Conservation (phyloP, 176 grass and related monocot species). For the Thalia dealbata region DNA sequence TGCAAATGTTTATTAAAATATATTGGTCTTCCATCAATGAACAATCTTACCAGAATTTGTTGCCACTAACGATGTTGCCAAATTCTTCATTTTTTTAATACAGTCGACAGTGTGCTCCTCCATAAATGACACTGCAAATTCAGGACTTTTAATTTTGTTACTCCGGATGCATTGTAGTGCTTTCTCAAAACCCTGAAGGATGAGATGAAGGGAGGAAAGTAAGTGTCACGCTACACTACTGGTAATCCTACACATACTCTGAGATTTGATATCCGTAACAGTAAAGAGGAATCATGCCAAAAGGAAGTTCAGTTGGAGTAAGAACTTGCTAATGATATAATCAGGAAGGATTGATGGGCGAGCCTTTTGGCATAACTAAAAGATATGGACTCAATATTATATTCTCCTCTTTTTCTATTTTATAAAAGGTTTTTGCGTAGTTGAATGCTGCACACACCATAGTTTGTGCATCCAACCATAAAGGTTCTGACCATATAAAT, state of each 20-base stretch:
- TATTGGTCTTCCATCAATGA: not conserved
- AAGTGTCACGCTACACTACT: not conserved
- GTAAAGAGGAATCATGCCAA: not conserved
- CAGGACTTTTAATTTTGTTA: slow-evolving; percentile 1
- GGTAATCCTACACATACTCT: not conserved
- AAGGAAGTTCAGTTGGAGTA: too few relatives aligned
- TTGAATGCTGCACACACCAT: not conserved
- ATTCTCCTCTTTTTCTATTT: too few relatives aligned
- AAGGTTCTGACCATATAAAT: not conserved
- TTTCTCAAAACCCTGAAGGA: slow-evolving; percentile 49
- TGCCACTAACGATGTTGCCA: slow-evolving; percentile 55
- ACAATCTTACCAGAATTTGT: slow-evolving; percentile 44
- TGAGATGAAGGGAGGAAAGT: not conserved
- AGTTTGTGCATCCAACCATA: too few relatives aligned
- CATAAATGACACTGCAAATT: slow-evolving; percentile 8
- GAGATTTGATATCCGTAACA: not conserved
- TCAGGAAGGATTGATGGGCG: too few relatives aligned
- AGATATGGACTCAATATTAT: too few relatives aligned
- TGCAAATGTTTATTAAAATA: not conserved
- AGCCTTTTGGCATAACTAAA: too few relatives aligned
- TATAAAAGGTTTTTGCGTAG: too few relatives aligned
- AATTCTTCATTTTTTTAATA: slow-evolving; percentile 41
- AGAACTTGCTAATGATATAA: too few relatives aligned
- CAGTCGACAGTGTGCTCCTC: slow-evolving; percentile 26
- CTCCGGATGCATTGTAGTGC: slow-evolving; percentile 45